Base-by-base conservation (phyloP, 768 basidiomycete species). In the Clavulina sp. region DNA sequence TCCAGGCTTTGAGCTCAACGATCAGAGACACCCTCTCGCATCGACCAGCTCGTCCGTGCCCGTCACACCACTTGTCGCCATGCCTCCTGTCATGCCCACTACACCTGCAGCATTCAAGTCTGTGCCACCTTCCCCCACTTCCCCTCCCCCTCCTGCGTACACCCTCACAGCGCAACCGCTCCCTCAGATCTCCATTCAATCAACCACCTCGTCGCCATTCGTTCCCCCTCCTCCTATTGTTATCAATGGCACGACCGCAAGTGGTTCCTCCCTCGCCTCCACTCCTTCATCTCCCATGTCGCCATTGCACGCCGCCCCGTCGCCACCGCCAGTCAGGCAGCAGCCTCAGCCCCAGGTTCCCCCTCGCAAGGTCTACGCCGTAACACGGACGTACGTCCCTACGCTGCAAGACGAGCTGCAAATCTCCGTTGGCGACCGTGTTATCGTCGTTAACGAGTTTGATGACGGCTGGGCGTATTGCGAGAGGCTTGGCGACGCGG, bases 391-490 rank as follows among this genome's bases (percentile, higher is more conserved):
- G 18, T 49, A 49, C 24, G 24, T 33, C 16, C 48, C 48, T 33
- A 18, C 48, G 26, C 31, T 49, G 7, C 24, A 16, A 18, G 48
- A 49, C 48, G 48, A 49, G 28, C 32, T 49, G 28, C 7, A 26
- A 6, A 28, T 49, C 18, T 18, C 7, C 16, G 48, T 33, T 13
- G 48, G 48, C 31, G 48, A 49, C 32, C 7, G 28, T 18, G 48
- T 49, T 16, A 9, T 13, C 26, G 24, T 49, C 16, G 32, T 49
- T 26, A 49, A 26, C 28, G 48, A 49, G 31, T 49, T 30, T 49
- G 48, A 49, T 26, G 48, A 49, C 24, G 48, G 48, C 16, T 49
- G 48, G 48, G 48, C 48, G 18, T 49, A 30, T 16, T 49, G 48
- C 31, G 48, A 49, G 31, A 29, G 16, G 28, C 13, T 46, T 46